Percentiles rank a stretch among this genome's conserved stretches.
Conservation (phyloP, 2,329 filamentous ascomycete species). For the Sphaerulina musiva region DNA sequence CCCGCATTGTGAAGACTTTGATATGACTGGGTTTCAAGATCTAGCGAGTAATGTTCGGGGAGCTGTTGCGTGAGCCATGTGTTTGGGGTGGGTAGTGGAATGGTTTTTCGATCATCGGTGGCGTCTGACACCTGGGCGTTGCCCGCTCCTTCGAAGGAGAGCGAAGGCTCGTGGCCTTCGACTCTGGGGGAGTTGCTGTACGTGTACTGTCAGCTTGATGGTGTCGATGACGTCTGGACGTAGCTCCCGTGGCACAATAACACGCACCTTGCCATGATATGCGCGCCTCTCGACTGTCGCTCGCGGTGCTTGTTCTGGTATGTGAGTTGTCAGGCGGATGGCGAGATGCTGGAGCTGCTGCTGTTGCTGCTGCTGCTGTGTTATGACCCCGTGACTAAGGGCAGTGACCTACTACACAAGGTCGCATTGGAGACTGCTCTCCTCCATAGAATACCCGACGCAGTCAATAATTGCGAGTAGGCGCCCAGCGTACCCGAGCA, state of each 20-base stretch:
- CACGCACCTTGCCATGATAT: neutral
- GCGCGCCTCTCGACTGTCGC: neutral
- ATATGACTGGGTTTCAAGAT: conserved; percentile 1
- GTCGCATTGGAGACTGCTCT: neutral
- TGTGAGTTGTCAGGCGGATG: neutral
- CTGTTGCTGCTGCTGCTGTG: neutral
- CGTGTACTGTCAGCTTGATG: neutral
- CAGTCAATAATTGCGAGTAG: neutral
- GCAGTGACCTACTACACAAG: neutral
- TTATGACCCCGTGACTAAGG: neutral
- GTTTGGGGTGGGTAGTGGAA: neutral
- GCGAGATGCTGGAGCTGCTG: neutral
- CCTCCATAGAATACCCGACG: conserved; percentile 6
- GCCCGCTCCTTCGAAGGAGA: neutral
- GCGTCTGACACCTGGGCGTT: neutral
- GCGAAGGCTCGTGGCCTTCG: neutral
- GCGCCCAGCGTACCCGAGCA: conserved; percentile 1
- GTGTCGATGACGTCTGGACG: neutral
- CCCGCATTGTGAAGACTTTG: neutral
- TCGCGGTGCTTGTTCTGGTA: neutral
- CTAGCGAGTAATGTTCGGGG: neutral
- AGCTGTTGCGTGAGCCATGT: conserved; percentile 3
- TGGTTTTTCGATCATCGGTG: neutral
- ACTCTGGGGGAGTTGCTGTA: neutral
- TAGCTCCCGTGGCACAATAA: neutral